A percentile compares a stretch with the other conserved stretches of the same genome.
Evolutionary conservation across 768 basidiomycete genomes (phyloP).

Genomic region (Phallus indusiatus): DNA sequence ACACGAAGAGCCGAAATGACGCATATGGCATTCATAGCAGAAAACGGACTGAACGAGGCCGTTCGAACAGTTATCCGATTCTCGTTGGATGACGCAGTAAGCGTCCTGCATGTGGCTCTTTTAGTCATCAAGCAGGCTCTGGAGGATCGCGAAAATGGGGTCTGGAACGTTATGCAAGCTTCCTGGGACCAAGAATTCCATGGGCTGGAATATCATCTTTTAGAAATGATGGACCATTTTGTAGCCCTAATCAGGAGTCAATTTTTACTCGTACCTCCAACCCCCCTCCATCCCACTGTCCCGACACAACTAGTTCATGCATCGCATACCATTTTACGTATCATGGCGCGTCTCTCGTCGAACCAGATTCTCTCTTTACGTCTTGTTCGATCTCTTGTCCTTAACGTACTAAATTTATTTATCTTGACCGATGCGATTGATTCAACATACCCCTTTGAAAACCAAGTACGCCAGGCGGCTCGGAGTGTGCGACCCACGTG

Average conservation of each 20-base stretch:
- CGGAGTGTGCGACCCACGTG: constrained; percentile 40
- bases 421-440: constrained; percentile 28
- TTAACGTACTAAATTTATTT: not conserved
- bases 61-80: constrained; percentile 48
- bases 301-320: constrained; percentile 48
- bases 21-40: constrained; percentile 55
- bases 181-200: constrained; percentile 54
- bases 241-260: constrained; percentile 43
- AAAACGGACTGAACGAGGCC: constrained; percentile 55
- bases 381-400: constrained; percentile 31
- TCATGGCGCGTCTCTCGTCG: constrained; percentile 39
- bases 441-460: constrained; percentile 29
- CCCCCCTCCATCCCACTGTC: constrained; percentile 31
- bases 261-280: constrained; percentile 34
- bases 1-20: constrained; percentile 55
- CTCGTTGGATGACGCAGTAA: constrained; percentile 37
- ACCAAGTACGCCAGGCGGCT: constrained; percentile 33
- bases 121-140: constrained; percentile 48
- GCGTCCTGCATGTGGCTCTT: constrained; percentile 46
- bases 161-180: constrained; percentile 43
- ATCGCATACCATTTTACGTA: constrained; percentile 40
- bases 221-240: constrained; percentile 41
- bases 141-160: constrained; percentile 38
- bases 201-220: constrained; percentile 47
- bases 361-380: constrained; percentile 44